Base-by-base conservation (phyloP, 495 filamentous ascomycete genomes). In the Parathielavia hyrcaniae region DNA sequence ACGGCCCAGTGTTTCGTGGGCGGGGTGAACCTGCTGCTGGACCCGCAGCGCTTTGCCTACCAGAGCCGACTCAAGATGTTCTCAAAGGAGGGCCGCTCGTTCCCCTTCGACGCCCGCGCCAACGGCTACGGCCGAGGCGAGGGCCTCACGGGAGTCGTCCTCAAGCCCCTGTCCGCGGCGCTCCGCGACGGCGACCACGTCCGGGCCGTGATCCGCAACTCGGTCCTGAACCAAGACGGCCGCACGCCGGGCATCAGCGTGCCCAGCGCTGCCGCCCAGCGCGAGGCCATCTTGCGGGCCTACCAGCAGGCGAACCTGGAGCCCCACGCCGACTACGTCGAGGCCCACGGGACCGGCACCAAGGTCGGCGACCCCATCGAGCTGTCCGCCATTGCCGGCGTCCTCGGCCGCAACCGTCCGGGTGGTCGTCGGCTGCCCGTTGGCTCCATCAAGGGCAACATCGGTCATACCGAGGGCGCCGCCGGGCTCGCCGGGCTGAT, bases 401-500 rank as follows among this genome's bases (percentile, higher is more conserved):
- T 36, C 20, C 59, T 66, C 14, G 40, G 30, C 40, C 17, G 13
- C 16, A 48, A 16, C 14, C 8, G 20, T 13, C 47, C 17, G 30
- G 41, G 7, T 0, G 17, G 1, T 39, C 50, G n/a, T n/a, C n/a
- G n/a, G 13, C 20, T 59, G 0, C 22, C 11, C 14, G 30, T 59
- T 1, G 57, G 57, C 5, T 40, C 32, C 0, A 67, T 83, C 0
- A 84, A 85, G 61, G 72, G 75, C 0, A 82, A 80, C 51, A 73
- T 84, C 7, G 81, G 82, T 4, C 83, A 86, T 62, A 44, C 72
- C 1, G 83, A 85, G 61, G 76, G 70, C 1, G 72, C 71, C 0
- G 69, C 69, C 23, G 82, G 82, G n/a, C 67, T 85, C 8, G 71
- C 76, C 0, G 74, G 71, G 4, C 53, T 86, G 4, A 78, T 86